Conservation (phyloP, 1,139 yeast genomes). For the Saccharomycopsis hybrid region DNA sequence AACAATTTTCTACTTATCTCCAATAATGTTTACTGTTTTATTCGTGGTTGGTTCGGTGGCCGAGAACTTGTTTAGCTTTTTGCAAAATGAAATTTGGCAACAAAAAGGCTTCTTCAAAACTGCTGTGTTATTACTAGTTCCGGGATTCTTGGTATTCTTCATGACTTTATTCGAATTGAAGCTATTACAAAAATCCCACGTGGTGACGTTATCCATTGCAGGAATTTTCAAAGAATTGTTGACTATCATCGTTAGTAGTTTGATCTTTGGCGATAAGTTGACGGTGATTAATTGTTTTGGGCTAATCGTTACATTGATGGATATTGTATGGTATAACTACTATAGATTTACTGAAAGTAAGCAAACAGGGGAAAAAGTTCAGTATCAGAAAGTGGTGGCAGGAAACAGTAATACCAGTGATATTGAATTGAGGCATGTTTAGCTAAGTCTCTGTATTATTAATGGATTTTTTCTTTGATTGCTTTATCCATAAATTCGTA, state of each 20-base stretch:
- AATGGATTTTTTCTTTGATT: not conserved
- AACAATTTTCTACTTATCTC: slow-evolving; percentile 78
- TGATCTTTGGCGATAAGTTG: slow-evolving; percentile 70
- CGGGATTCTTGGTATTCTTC: slow-evolving; percentile 82
- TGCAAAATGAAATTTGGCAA: slow-evolving; percentile 55
- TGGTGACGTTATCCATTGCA: slow-evolving; percentile 79
- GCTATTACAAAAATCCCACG: slow-evolving; percentile 73
- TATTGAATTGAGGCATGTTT: too few relatives aligned
- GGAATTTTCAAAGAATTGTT: slow-evolving; percentile 89
- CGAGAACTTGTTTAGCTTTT: slow-evolving; percentile 59
- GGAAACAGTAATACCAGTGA: too few relatives aligned
- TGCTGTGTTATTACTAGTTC: slow-evolving; percentile 54
- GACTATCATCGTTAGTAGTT: slow-evolving; percentile 65
- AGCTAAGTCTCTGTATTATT: too few relatives aligned
- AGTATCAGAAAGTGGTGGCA: too few relatives aligned
- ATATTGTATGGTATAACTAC: slow-evolving; percentile 76
- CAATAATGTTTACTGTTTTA: slow-evolving; percentile 67
- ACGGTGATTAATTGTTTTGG: slow-evolving; percentile 70
- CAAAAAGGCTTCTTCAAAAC: slow-evolving; percentile 50
- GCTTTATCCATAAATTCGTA: not conserved
- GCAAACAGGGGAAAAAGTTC: not conserved
- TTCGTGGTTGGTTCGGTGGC: slow-evolving; percentile 52
- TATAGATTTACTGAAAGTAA: slow-evolving; percentile 41
- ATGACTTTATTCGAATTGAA: slow-evolving; percentile 90
- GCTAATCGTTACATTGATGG: slow-evolving; percentile 62